phyloP scores from a whole-genome alignment of 2,329 filamentous ascomycete species.

The Colletotrichum camelliae region DNA sequence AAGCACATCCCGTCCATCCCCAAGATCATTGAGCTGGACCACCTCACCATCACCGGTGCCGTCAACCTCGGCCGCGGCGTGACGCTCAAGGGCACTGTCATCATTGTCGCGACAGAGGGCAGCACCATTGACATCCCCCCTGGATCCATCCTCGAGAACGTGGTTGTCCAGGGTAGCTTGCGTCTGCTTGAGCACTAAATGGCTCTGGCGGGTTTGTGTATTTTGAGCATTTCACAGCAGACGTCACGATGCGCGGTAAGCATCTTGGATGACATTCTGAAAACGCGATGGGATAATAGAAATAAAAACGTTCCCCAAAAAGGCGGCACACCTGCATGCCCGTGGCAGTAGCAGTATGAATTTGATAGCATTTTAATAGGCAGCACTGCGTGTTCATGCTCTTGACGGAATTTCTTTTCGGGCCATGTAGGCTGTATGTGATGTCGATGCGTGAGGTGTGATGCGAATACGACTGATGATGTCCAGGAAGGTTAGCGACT shows the following conservation, averaged over 20 bases:
- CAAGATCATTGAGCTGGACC: conserved; percentile 90
- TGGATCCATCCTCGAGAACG: conserved; percentile 96
- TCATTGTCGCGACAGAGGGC: conserved; percentile 97
- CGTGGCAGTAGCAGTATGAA: background rate
- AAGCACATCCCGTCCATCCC: conserved; percentile 86
- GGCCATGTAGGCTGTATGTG: background rate
- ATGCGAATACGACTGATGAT: background rate
- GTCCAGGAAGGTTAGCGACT: background rate
- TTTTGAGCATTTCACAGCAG: conserved; percentile 10
- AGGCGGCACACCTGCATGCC: background rate
- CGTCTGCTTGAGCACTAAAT: conserved; percentile 70
- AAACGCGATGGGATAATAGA: conserved; percentile 7
- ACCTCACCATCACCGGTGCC: conserved; percentile 95
- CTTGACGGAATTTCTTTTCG: background rate
- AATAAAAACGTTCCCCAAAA: background rate
- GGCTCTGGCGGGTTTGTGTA: conserved; percentile 7
- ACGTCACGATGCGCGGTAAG: background rate
- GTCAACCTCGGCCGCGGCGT: conserved; percentile 97
- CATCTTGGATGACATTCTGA: conserved; percentile 6
- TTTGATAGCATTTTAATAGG: conserved; percentile 20
- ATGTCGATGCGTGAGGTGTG: background rate
- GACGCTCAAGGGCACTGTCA: conserved; percentile 96
- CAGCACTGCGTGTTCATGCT: background rate
- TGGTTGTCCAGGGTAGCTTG: conserved; percentile 97
- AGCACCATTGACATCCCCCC: conserved; percentile 98